Conservation (phyloP, 2,329 filamentous ascomycete species). For the Xylaria sp. region DNA sequence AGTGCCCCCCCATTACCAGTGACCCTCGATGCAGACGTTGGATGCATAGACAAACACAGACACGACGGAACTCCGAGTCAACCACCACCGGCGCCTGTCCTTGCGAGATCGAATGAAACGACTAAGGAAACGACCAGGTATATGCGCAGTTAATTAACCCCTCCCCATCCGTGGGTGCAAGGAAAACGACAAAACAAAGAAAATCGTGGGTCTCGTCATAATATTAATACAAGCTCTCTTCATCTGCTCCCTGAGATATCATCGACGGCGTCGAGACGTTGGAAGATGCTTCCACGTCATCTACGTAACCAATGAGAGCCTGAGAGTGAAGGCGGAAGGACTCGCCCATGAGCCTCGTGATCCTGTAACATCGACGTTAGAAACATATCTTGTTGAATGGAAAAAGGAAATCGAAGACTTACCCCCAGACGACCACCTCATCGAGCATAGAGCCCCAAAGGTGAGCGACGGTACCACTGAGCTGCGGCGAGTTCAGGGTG, state of each 20-base stretch:
- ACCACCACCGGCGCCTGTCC: constrained; percentile 48
- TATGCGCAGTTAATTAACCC: constrained; percentile 58
- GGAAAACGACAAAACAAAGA: constrained; percentile 49
- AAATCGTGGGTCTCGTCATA: constrained; percentile 64
- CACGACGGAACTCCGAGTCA: constrained; percentile 48
- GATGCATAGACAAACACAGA: constrained; percentile 49
- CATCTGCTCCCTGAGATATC: constrained; percentile 76
- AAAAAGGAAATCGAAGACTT: constrained; percentile 60
- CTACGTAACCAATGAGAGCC: constrained; percentile 93
- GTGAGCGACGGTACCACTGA: constrained; percentile 94
- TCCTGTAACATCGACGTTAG: constrained; percentile 67
- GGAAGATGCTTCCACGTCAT: constrained; percentile 78
- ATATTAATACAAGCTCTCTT: constrained; percentile 76
- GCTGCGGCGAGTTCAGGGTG: constrained; percentile 76
- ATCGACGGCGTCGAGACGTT: constrained; percentile 77
- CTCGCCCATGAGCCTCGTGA: constrained; percentile 96
- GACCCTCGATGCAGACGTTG: constrained; percentile 51
- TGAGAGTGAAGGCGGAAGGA: constrained; percentile 97
- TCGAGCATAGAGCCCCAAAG: constrained; percentile 99
- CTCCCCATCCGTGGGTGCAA: constrained; percentile 43
- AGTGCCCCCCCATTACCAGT: constrained; percentile 49
- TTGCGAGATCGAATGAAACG: constrained; percentile 47
- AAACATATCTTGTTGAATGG: constrained; percentile 65
- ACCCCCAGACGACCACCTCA: constrained; percentile 99
- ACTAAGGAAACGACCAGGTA: constrained; percentile 55